Conservation (phyloP, 352 stramenopile species). For the Pythium utonaiense region DNA sequence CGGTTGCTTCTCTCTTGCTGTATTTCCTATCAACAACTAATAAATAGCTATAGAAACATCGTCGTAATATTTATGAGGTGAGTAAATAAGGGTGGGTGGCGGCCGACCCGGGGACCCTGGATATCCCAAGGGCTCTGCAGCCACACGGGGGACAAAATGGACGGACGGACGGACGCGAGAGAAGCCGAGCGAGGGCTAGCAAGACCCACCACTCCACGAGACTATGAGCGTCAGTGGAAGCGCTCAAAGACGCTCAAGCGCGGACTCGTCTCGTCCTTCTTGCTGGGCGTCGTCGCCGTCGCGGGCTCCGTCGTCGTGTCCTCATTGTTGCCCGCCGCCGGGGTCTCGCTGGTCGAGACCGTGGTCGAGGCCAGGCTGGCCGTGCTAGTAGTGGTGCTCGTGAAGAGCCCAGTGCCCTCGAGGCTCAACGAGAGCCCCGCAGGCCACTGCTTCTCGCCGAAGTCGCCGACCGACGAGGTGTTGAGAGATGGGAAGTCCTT, state of each 20-base stretch:
- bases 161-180: slow-evolving; percentile 13
- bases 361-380: slow-evolving; percentile 28
- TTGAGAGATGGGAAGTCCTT: slow-evolving; percentile 63
- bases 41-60: slow-evolving; percentile 36
- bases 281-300: slow-evolving; percentile 32
- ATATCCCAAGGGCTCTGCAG: slow-evolving; percentile 20
- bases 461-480: slow-evolving; percentile 26
- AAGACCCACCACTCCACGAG: slow-evolving; percentile 1
- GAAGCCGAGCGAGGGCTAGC: background rate
- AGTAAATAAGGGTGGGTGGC: slow-evolving; percentile 73
- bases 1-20: slow-evolving; percentile 6
- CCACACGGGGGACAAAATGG: slow-evolving; percentile 33
- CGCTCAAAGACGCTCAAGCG: slow-evolving; percentile 80
- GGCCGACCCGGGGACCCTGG: slow-evolving; percentile 31
- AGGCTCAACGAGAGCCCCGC: slow-evolving; percentile 57
- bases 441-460: slow-evolving; percentile 53
- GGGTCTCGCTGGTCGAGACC: background rate
- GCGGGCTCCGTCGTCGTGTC: slow-evolving; percentile 19
- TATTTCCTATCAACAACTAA: slow-evolving; percentile 26
- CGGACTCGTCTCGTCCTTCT: slow-evolving; percentile 65
- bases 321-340: slow-evolving; percentile 10
- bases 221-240: slow-evolving; percentile 54
- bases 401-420: slow-evolving; percentile 32
- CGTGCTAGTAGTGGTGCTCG: slow-evolving; percentile 22
- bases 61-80: slow-evolving; percentile 81